Evolutionary conservation across 257 asterid genomes (phyloP), one percentile per base, ranked within the genome.

Genomic region (Solanum habrochaites): DNA sequence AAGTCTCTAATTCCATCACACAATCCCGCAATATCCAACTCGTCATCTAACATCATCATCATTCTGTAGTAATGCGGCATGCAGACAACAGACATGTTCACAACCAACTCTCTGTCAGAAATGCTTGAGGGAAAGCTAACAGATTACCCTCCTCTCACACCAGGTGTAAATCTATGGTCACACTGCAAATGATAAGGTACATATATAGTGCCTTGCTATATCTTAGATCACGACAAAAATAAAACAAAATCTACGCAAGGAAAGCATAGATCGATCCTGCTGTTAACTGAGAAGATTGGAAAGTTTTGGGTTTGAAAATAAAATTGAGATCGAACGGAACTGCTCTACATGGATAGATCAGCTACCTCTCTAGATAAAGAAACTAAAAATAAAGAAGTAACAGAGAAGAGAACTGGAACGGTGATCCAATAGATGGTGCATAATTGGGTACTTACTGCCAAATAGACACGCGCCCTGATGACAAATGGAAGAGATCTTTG

Each of bases 401-500:
- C 25, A 80, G 29, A 45, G 42, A 27, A 10, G 85, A 47, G 85
- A 80, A 80, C 45, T 29, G 7, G 29, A 80, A 80, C 27, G n/a
- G 10, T 4, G 10, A 47, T 5, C 18, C 66, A 31, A 31, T 80
- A 18, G 45, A 29, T 6, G 85, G 29, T 80, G 69, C 69, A 73
- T 73, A 80, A 80, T 80, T 10, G 85, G 43, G 69, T 74, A 96
- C 98, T 95, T 94, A 97, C 99, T 91, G 98, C 99, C 95, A 96
- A 89, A 91, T 86, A 95, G 87, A 97, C 94, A 40, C 99, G 97
- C 27, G 98, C 95, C 92, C 92, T 90, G 86, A 95, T 92, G 86
- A 95, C 91, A 62, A 94, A 43, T 60, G 99, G 99, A 81, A 97
- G 94, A 84, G 99, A 90, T 88, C 99, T 93, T 88, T 93, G 98